Base-by-base conservation (phyloP, 1,139 yeast species). In the Zygoascus sp. region DNA sequence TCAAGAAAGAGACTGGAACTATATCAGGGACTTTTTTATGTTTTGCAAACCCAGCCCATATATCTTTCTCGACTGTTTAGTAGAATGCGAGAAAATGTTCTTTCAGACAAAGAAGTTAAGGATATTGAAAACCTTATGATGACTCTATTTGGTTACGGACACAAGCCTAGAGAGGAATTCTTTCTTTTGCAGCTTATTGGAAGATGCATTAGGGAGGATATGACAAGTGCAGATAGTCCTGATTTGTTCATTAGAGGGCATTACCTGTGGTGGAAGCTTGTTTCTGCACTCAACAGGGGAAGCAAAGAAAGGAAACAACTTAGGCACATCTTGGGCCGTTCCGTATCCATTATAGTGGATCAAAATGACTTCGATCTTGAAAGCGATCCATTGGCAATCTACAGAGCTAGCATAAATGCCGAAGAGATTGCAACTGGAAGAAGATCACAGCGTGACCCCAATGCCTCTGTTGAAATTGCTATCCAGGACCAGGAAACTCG, bases 1-100 rank as follows among this genome's bases (percentile, higher is more conserved):
- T 65, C 74, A 7, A 60, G 75, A 15, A 61, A 66, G 17, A 60
- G 73, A 5, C 66, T 80, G 20, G 87, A 81, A 51, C 63, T 79
- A 1, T 86, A 84, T 63, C 96, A 85, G 58, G 83, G 86, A 7
- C 63, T 92, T 48, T 83, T 92, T 57, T 92, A 83, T 58, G 69
- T 90, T 39, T 66, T 94, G 35, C 98, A 94, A 62, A 86, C 96
- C 0, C 88, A 86, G 59, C 89, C 96, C 0, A 65, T 65, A 0
- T 92, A 92, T 60, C 74, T 92, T 59, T 74, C 81, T 1, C 69
- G 81, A 25, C 64, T 88, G 35, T 75, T 81, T 49, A 61, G 67
- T 44, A 58, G 56, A 32, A 49, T 61, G 22, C 56, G 58, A 15
- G 55, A 55, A 10, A 53, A 58, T 28, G 57, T 56, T 10, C 54